Conservation (phyloP, 192 early-diverging fungal genomes). For the Allomyces javanicus region DNA sequence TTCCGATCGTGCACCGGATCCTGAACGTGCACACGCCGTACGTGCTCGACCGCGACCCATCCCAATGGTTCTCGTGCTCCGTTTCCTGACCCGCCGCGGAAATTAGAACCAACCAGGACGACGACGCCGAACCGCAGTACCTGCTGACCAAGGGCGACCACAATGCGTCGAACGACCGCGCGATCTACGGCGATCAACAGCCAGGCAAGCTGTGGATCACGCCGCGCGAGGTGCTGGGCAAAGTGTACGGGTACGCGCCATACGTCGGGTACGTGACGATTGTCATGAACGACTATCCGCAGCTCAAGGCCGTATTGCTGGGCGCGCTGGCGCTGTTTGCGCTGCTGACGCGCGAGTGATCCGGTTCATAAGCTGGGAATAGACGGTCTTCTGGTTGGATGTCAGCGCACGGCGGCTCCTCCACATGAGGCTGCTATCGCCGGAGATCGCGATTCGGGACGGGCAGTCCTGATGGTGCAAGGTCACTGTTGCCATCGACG, state of each 20-base stretch:
- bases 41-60: neutral
- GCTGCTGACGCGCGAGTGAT: conserved; percentile 45
- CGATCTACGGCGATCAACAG: conserved; percentile 44
- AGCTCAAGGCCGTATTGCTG: conserved; percentile 67
- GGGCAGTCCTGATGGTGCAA: too few species aligned
- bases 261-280: conserved; percentile 94
- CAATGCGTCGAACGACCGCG: conserved; percentile 78
- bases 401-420: too few species aligned
- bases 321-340: conserved; percentile 52
- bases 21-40: conserved; percentile 78
- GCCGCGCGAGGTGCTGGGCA: conserved; percentile 44
- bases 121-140: conserved; percentile 23
- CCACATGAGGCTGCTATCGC: too few species aligned
- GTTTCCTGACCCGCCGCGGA: conserved; percentile 4
- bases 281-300: conserved; percentile 85
- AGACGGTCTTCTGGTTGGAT: too few species aligned
- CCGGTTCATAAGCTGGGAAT: neutral
- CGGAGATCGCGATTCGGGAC: too few species aligned
- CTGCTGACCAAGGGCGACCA: conserved; percentile 96
- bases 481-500: too few species aligned
- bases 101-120: too few species aligned
- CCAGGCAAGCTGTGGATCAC: conserved; percentile 77
- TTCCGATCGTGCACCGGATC: conserved; percentile 95
- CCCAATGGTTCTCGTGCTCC: neutral
- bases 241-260: conserved; percentile 47